phyloP scores from a whole-genome alignment of 2,329 filamentous ascomycete genomes.

The Amesomyces nigricolor region DNA sequence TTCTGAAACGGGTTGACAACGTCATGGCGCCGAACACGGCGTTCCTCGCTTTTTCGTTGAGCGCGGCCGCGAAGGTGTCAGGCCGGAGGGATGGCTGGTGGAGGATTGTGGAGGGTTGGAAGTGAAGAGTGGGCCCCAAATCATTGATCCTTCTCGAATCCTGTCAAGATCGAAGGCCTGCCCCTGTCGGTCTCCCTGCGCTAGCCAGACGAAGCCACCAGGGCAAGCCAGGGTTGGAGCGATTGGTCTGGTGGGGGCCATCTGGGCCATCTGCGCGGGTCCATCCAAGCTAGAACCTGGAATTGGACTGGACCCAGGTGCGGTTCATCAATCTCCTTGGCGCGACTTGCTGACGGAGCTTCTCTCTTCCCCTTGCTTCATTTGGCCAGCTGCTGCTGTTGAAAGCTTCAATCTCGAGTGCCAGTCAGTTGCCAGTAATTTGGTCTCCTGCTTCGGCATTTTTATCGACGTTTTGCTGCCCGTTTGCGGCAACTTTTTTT shows the following conservation, averaged over 20 bases:
- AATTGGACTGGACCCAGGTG: constrained; percentile 14
- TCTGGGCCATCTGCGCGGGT: neutral
- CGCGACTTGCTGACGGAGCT: constrained; percentile 7
- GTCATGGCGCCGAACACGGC: too few relatives aligned
- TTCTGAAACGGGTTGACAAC: too few relatives aligned
- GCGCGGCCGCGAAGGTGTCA: too few relatives aligned
- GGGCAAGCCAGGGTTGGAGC: neutral
- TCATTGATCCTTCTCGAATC: too few relatives aligned
- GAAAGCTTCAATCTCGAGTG: neutral
- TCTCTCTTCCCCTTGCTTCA: neutral
- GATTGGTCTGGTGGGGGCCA: neutral
- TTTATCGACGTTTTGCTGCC: neutral
- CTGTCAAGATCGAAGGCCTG: too few relatives aligned
- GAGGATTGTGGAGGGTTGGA: too few relatives aligned
- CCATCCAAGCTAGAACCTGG: constrained; percentile 7
- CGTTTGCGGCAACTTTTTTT: neutral
- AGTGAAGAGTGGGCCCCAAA: too few relatives aligned
- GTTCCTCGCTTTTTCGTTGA: too few relatives aligned
- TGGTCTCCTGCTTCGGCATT: too few relatives aligned
- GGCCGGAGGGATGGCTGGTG: too few relatives aligned
- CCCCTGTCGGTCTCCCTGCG: neutral
- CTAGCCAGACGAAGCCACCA: neutral
- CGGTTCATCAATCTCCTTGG: constrained; percentile 14
- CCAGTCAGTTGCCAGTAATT: neutral
- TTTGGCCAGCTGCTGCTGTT: neutral